phyloP scores from a whole-genome alignment of 2,329 filamentous ascomycete genomes.

The Ophiostoma himal-ulmi region DNA sequence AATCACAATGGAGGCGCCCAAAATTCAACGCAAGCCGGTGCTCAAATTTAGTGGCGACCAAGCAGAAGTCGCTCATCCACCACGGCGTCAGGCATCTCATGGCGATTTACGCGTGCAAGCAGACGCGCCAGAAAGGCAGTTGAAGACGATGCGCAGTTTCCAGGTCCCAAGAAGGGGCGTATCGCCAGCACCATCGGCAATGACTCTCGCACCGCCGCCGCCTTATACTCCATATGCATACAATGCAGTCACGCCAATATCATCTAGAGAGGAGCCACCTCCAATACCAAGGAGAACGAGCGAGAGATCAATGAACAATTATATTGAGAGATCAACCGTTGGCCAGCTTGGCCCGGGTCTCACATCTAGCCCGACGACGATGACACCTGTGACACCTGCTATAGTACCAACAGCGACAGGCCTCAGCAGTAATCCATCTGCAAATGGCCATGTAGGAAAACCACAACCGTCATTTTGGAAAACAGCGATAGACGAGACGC shows the following conservation, averaged over 20 bases:
- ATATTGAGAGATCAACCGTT: not conserved
- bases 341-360: not conserved
- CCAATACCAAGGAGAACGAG: constrained; percentile 1
- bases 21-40: constrained; percentile 11
- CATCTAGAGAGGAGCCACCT: not conserved
- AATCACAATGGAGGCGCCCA: not conserved
- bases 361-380: not conserved
- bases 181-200: constrained; percentile 1
- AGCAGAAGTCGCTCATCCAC: not conserved
- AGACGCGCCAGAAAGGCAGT: not conserved
- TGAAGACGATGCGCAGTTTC: not conserved
- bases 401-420: not conserved
- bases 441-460: not conserved
- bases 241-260: not conserved
- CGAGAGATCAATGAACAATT: not conserved
- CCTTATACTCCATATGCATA: not conserved
- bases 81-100: not conserved
- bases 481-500: constrained; percentile 50
- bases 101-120: not conserved
- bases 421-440: too few species aligned
- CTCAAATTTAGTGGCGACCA: too few species aligned
- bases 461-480: constrained; percentile 39
- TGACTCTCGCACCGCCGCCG: not conserved
- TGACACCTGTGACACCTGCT: not conserved
- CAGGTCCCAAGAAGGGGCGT: not conserved